Percentiles rank a stretch among this genome's conserved stretches.
These are phyloP conservation scores for Thelephora aurantiotincta DNA, from an alignment of 768 basidiomycete species.

Conservation along the genomic window DNA sequence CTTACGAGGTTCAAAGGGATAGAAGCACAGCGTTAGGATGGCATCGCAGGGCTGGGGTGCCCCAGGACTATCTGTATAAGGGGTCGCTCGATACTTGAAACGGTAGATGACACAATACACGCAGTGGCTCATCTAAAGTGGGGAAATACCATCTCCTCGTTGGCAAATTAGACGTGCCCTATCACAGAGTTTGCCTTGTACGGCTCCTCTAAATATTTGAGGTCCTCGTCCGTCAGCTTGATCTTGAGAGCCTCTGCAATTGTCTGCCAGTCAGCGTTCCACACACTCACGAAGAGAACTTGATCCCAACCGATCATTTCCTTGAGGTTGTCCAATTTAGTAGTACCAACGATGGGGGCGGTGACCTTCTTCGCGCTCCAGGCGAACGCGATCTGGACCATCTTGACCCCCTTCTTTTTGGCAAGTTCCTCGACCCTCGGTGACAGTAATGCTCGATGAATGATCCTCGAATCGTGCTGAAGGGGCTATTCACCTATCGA, in stretches of 20 bases:
- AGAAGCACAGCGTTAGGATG: too few species aligned
- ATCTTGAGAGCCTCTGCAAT: conserved; percentile 7
- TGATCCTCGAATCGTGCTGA: neutral
- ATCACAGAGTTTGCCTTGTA: conserved; percentile 10
- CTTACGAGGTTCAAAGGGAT: too few species aligned
- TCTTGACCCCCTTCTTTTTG: conserved; percentile 23
- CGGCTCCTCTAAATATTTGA: conserved; percentile 25
- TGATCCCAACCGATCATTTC: conserved; percentile 1
- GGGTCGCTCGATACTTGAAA: too few species aligned
- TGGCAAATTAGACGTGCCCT: too few species aligned
- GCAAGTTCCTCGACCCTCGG: conserved; percentile 26
- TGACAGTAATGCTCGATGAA: neutral
- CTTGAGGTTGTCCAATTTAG: conserved; percentile 5
- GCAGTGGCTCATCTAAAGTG: too few species aligned
- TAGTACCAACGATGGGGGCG: conserved; percentile 18
- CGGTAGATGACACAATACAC: too few species aligned
- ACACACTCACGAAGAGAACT: conserved; percentile 4
- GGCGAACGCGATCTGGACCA: conserved; percentile 32
- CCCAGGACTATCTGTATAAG: too few species aligned
- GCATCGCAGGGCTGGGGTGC: too few species aligned
- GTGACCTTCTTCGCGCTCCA: conserved; percentile 23
- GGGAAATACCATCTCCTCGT: too few species aligned
- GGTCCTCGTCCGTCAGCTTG: conserved; percentile 27
- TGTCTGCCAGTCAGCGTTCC: conserved; percentile 11
- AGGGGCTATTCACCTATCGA: conserved; percentile 7